Conservation (phyloP, 257 asterid genomes). For the Nemophila menziesii region DNA sequence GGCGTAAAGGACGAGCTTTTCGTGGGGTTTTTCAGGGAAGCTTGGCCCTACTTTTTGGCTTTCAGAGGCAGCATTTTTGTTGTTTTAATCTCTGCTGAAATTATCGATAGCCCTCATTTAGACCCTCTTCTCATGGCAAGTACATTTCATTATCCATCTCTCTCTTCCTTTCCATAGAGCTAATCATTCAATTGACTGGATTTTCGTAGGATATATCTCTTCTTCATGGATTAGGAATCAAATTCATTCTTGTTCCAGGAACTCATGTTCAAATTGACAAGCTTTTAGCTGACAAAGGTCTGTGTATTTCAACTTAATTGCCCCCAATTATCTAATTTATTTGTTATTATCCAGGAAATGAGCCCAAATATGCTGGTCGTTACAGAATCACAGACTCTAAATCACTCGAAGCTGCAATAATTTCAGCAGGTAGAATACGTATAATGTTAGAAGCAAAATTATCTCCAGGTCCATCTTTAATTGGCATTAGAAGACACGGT, state of each 20-base stretch:
- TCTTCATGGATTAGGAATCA: slow-evolving; percentile 89
- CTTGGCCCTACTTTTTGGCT: slow-evolving; percentile 86
- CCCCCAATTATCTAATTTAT: neutral
- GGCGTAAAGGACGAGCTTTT: slow-evolving; percentile 55
- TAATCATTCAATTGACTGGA: neutral
- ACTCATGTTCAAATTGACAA: slow-evolving; percentile 84
- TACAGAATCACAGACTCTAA: slow-evolving; percentile 88
- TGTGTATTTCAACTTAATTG: slow-evolving; percentile 5
- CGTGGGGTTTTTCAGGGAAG: slow-evolving; percentile 72
- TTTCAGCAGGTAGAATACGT: slow-evolving; percentile 77
- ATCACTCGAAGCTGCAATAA: slow-evolving; percentile 78
- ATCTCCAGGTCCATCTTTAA: slow-evolving; percentile 90
- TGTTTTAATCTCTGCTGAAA: slow-evolving; percentile 70
- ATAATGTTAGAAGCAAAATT: slow-evolving; percentile 75
- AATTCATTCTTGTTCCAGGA: slow-evolving; percentile 92
- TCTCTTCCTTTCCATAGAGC: neutral
- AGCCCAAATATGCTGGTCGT: slow-evolving; percentile 77
- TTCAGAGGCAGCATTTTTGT: slow-evolving; percentile 95
- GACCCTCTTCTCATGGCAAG: slow-evolving; percentile 76
- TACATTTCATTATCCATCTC: neutral
- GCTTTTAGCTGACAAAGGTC: slow-evolving; percentile 71
- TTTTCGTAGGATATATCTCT: slow-evolving; percentile 71
- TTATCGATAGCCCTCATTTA: slow-evolving; percentile 61
- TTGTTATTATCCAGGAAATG: slow-evolving; percentile 43
- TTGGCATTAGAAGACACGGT: slow-evolving; percentile 79